A percentile compares a stretch with the other conserved stretches of the same genome.
These are phyloP conservation scores for Xylaria flabelliformis DNA, from an alignment of 495 filamentous ascomycete genomes.

Conservation along the genomic window DNA sequence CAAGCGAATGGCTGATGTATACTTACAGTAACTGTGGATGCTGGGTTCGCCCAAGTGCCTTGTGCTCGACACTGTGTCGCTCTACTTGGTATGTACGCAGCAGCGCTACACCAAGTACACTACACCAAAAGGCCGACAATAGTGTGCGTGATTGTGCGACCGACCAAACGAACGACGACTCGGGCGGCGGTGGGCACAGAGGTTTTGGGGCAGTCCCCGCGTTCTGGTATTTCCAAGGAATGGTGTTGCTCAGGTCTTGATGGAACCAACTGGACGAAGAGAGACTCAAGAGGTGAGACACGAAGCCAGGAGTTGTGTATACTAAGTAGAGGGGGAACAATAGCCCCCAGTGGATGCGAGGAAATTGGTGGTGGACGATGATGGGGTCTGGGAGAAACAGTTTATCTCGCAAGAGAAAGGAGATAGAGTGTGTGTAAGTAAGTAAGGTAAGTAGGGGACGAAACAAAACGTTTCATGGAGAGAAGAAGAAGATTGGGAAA, in stretches of 20 bases:
- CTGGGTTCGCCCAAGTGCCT: conserved; percentile 20
- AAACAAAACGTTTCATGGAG: neutral
- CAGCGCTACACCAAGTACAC: neutral
- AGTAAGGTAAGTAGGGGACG: neutral
- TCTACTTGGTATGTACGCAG: conserved; percentile 13
- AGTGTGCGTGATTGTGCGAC: conserved; percentile 23
- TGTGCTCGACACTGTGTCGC: conserved; percentile 24
- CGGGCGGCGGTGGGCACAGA: conserved; percentile 18
- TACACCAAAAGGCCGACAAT: conserved; percentile 16
- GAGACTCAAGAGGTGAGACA: neutral
- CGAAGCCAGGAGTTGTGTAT: neutral
- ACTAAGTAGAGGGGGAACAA: neutral
- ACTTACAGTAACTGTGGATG: conserved; percentile 29
- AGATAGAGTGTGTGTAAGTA: neutral
- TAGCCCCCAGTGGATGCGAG: neutral
- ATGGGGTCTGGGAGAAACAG: neutral
- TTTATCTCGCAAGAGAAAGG: neutral
- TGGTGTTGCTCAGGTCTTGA: neutral
- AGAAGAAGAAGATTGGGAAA: neutral
- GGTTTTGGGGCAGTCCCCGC: conserved; percentile 20
- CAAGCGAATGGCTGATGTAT: conserved; percentile 28
- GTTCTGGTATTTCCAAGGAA: neutral
- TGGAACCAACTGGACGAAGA: neutral
- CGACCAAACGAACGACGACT: neutral
- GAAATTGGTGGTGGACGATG: neutral